Conservation (phyloP, 1,284 basidiomycete species). For the Tremellales sp. region DNA sequence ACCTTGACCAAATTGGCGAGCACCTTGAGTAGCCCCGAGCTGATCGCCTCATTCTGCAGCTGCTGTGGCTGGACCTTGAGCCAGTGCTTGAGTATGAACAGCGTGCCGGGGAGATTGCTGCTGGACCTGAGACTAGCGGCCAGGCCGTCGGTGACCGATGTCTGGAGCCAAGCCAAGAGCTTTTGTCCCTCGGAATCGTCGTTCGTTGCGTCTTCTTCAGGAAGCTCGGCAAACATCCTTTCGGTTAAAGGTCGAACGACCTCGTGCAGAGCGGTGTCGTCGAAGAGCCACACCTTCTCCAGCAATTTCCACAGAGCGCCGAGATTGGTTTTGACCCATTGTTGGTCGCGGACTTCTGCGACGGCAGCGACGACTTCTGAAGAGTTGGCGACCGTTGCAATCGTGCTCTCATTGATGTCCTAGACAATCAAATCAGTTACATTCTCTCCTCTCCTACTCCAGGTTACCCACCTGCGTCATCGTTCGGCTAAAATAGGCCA, state of each 20-base stretch:
- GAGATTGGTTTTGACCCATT: conserved; percentile 77
- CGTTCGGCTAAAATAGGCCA: conserved; percentile 79
- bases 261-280: conserved; percentile 72
- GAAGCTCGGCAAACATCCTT: conserved; percentile 76
- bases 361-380: conserved; percentile 89
- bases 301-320: conserved; percentile 81
- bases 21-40: conserved; percentile 72
- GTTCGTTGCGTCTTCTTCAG: conserved; percentile 75
- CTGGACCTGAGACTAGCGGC: conserved; percentile 34
- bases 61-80: conserved; percentile 76
- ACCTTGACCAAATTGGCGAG: conserved; percentile 85
- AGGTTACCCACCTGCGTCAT: conserved; percentile 65
- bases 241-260: conserved; percentile 80
- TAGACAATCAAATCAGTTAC: conserved; percentile 14
- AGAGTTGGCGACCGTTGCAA: conserved; percentile 72
- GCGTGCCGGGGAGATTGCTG: conserved; percentile 63
- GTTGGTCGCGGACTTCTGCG: conserved; percentile 73
- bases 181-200: conserved; percentile 61
- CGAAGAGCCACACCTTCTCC: conserved; percentile 77
- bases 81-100: conserved; percentile 84
- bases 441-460: background rate
- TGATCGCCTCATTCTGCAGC: conserved; percentile 71
- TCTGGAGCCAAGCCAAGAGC: conserved; percentile 74
- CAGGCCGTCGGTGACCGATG: conserved; percentile 70
- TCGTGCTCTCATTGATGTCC: conserved; percentile 70